Evolutionary conservation across 805 yeast genomes (phyloP).

Genomic region (Saccharomycopsis sp.): DNA sequence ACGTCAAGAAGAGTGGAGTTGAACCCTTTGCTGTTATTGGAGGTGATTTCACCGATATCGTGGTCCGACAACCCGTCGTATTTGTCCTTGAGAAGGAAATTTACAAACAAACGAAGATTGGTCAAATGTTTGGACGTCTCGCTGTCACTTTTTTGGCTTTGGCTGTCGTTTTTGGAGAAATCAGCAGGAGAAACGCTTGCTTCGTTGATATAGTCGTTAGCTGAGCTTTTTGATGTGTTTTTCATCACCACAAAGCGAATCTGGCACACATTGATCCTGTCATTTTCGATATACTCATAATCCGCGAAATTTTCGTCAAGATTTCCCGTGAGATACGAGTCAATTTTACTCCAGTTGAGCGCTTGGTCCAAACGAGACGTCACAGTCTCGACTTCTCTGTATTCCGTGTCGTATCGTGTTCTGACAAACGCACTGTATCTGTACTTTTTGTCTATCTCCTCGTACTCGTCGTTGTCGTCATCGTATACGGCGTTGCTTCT

Average conservation of each 20-base stretch:
- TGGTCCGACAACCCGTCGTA: background rate
- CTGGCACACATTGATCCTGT: conserved; percentile 48
- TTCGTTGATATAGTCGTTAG: background rate
- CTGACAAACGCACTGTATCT: conserved; percentile 53
- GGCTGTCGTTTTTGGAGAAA: background rate
- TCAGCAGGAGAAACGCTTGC: background rate
- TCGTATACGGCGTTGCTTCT: background rate
- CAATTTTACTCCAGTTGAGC: conserved; percentile 87
- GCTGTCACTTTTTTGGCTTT: background rate
- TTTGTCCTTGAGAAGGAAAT: conserved; percentile 12
- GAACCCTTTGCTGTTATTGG: conserved; percentile 47
- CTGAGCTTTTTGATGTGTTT: background rate
- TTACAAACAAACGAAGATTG: conserved; percentile 11
- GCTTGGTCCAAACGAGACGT: conserved; percentile 31
- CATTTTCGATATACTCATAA: conserved; percentile 33
- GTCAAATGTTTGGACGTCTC: conserved; percentile 10
- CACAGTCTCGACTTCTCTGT: conserved; percentile 50
- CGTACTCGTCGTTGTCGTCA: background rate
- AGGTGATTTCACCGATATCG: background rate
- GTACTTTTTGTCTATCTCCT: conserved; percentile 14
- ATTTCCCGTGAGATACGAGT: conserved; percentile 80
- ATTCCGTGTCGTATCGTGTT: conserved; percentile 70
- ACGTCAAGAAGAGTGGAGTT: conserved; percentile 62
- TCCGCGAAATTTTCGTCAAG: conserved; percentile 56
- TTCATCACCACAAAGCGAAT: conserved; percentile 66